Base-by-base conservation (phyloP, 1,284 basidiomycete species). In the Puccinia horiana region DNA sequence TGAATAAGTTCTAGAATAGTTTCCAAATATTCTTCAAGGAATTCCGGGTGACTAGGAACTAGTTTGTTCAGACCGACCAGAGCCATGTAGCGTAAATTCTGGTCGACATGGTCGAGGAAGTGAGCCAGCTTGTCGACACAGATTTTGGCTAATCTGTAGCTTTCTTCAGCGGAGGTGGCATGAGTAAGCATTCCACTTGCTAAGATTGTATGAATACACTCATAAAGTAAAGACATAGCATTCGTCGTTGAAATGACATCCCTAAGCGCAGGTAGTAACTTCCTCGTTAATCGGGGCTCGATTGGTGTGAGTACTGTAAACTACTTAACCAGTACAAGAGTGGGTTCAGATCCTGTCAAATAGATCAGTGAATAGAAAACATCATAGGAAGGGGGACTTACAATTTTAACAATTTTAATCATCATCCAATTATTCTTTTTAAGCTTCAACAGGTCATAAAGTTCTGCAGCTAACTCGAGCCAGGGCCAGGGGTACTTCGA, bases 371-470 rank as follows among this genome's bases (percentile, higher is more conserved):
- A 84, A 77, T 83, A 54, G 20, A 14, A 52, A 32, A 40, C 35
- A 52, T 0, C 35, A 2, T 2, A 3, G 44, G 74, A 49, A 44
- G 47, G n/a, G 12, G 12, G 14, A 86, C 91, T 86, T 86, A 95
- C 95, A 85, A 97, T 88, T 88, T 99, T 99, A 87, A 99, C 92
- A 73, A 98, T 93, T 89, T 99, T 99, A 88, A 99, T 99, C 82
- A 99, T 89, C 93, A 98, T 96, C 97, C 97, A 99, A 86, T 99
- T 99, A 87, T 99, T 99, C 40, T 92, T 93, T 42, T 94, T 95
- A 0, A 92, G 94, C 0, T 95, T 98, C 83, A 99, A 89, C n/a
- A 98, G 90, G 84, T 93, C 93, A 87, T 99, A 99, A 72, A 99
- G 88, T 85, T 95, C 94, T 0, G 97, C 97, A 2, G 96, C 96